Evolutionary conservation across 1,284 basidiomycete species (phyloP), one percentile per base, ranked within the genome.

Genomic region (Trametes polyzona): DNA sequence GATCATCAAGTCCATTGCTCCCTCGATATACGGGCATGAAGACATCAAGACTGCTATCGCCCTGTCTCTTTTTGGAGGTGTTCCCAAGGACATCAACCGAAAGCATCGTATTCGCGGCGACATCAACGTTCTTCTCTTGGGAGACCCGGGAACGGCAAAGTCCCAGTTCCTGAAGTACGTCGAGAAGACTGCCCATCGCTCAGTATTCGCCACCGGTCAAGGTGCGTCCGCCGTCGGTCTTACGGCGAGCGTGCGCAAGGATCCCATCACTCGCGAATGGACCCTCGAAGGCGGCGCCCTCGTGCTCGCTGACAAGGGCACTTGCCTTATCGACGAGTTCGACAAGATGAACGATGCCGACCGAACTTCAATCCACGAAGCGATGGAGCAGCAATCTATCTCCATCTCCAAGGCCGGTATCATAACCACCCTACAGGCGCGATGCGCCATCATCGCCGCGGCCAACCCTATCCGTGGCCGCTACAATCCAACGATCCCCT

Each of bases 301-400:
- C 10, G 97, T 99, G 36, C 81, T 99, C 23, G 97, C 96, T 0
- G 96, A 99, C 78, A 98, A 98, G 78, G 96, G 96, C n/a, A 93
- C 92, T 33, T 99, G 97, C 69, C 79, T 99, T 30, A 99, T 99
- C 66, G 96, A 99, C 76, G 97, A 99, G 76, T 99, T 99, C 73
- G 96, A 99, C 81, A 99, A 99, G 82, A 99, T 99, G 96, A 99
- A 99, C 77, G 96, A 99, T 68, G 86, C 93, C 29, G 94, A 96
- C 74, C 83, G 95, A 63, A 98, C 96, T 11, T 98, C 95, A 7
- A 99, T 99, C 68, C 97, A 99, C 79, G 96, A 99, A 74, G 97
- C 97, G 2, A 99, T 99, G 96, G 96, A 99, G 73, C 96, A 99
- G 75, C 96, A 99, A 72, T 92, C 92, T n/a, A 99, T 99, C 67